A percentile compares a stretch with the other conserved stretches of the same genome.
These are phyloP conservation scores for Mayamaea pseudoterrestris DNA, from an alignment of 108 stramenopile species.

Conservation along the genomic window DNA sequence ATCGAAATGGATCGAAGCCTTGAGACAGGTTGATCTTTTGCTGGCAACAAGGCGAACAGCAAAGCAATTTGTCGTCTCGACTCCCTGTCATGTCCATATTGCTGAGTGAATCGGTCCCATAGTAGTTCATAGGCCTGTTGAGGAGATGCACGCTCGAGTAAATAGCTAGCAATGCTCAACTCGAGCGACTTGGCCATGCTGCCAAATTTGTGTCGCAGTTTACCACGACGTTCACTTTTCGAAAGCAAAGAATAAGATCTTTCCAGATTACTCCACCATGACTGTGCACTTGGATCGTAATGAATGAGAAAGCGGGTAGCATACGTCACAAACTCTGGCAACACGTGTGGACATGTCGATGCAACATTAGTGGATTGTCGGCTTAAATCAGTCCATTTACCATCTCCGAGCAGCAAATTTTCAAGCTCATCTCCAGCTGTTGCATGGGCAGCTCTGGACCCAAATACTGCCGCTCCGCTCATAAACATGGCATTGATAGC, in stretches of 20 bases:
- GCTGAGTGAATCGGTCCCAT: constrained; percentile 1
- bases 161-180: constrained; percentile 9
- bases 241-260: constrained; percentile 38
- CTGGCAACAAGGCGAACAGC: constrained; percentile 58
- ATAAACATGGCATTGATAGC: no score
- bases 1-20: background rate
- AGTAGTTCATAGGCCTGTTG: background rate
- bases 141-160: background rate
- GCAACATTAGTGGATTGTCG: background rate
- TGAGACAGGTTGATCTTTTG: constrained; percentile 40
- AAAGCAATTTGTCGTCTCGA: constrained; percentile 41
- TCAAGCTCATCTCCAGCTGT: background rate
- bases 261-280: constrained; percentile 45
- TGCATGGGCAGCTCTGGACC: no score
- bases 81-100: constrained; percentile 14
- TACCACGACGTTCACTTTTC: constrained; percentile 17
- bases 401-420: background rate
- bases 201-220: constrained; percentile 43
- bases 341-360: background rate
- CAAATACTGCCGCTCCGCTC: no score
- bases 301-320: constrained; percentile 53
- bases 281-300: constrained; percentile 41
- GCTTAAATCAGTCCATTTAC: background rate
- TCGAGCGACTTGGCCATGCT: constrained; percentile 47
- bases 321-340: constrained; percentile 60